Base-by-base conservation (phyloP, 1,284 basidiomycete species). In the Tylopilus sp. region DNA sequence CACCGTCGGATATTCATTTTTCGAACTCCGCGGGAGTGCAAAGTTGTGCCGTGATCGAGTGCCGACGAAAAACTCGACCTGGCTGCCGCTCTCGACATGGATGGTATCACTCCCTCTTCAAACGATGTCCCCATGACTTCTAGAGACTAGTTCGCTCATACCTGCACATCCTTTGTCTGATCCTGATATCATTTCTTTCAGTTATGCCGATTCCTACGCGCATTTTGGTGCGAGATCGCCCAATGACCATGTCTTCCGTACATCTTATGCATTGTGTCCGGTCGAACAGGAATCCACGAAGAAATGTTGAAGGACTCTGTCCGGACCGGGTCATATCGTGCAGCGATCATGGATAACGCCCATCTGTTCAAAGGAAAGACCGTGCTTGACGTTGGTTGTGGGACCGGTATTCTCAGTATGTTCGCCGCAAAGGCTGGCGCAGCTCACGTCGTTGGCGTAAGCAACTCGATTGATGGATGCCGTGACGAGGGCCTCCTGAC, bases 291-390 rank as follows among this genome's bases (percentile, higher is more conserved):
- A 56, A 97, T 97, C 63, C 94, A 97, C 71, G 94, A 96, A 74
- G 96, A 99, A 75, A 99, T 99, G 96, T 76, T 99, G 69, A 99
- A 99, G 75, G 96, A 99, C 73, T 76, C 80, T 48, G 94, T 99
- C 58, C 89, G 96, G 57, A 99, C 96, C 37, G 83, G 92, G 34
- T 91, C 92, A 41, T 99, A 99, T 81, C 88, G 92, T 59, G 82
- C 88, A 55, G 91, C 94, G 53, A 99, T 99, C 77, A 75, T 92
- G 70, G 89, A 95, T 76, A 99, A 99, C 73, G 77, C 83, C 33
- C 94, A 97, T 69, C 75, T 99, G 31, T 99, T 99, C 85, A 90
- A 93, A 72, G 94, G 84, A 67, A 96, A 95, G 75, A 88, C 86
- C 29, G 96, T 99, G 3, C 81, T 99, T 49, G 96, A 99, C 68